These are phyloP conservation scores for Lichtheimia ramosa DNA, from an alignment of 371 early-diverging fungal genomes.

Conservation along the genomic window DNA sequence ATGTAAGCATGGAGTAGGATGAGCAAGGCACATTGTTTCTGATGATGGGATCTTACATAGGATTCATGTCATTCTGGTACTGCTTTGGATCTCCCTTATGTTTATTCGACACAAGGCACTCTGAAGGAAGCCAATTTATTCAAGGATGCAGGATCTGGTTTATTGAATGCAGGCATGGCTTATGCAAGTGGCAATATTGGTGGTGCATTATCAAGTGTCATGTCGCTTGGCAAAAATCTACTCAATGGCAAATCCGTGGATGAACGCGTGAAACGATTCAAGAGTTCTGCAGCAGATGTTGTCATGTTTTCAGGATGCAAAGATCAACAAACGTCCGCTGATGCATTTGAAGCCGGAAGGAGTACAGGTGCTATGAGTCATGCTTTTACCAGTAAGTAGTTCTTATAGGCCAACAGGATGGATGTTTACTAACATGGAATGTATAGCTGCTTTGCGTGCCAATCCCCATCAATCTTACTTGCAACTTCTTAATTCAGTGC, in stretches of 20 bases:
- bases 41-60: too few relatives aligned
- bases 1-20: too few relatives aligned
- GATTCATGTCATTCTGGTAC: constrained; percentile 89
- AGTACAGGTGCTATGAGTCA: constrained; percentile 88
- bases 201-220: constrained; percentile 47
- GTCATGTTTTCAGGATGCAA: constrained; percentile 90
- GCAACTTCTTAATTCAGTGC: constrained; percentile 71
- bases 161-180: constrained; percentile 50
- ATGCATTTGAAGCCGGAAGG: constrained; percentile 63
- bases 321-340: constrained; percentile 90
- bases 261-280: constrained; percentile 44
- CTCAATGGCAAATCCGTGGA: constrained; percentile 31
- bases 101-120: constrained; percentile 73
- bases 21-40: too few relatives aligned
- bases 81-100: constrained; percentile 85
- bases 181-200: constrained; percentile 48
- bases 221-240: constrained; percentile 45
- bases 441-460: constrained; percentile 47
- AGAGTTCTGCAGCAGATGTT: constrained; percentile 74
- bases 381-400: constrained; percentile 69
- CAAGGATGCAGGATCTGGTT: constrained; percentile 45
- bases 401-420: too few relatives aligned
- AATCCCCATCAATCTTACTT: constrained; percentile 72
- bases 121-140: constrained; percentile 53
- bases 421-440: not conserved